Evolutionary conservation across 495 filamentous ascomycete genomes (phyloP).

Genomic region (Penicillium cosmopolitanum): DNA sequence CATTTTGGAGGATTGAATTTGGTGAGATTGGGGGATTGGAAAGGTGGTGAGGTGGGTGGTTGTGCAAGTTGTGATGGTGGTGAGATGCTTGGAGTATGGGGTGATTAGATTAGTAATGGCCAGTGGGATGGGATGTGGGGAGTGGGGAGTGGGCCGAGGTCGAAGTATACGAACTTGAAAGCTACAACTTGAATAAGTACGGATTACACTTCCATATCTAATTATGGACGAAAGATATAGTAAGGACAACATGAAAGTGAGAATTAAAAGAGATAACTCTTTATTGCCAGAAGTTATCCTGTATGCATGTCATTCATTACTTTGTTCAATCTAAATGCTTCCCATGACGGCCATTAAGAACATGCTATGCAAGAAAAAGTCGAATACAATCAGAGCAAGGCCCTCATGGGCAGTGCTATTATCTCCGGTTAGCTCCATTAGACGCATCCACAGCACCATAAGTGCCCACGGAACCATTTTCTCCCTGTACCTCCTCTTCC

Average conservation of each 20-base stretch:
- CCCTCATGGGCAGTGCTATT: not conserved
- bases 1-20: conserved; percentile 13
- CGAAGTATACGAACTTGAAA: conserved; percentile 11
- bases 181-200: not conserved
- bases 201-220: no score
- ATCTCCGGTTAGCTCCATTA: not conserved
- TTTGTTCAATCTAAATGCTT: not conserved
- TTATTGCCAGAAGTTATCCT: not conserved
- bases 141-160: conserved; percentile 10
- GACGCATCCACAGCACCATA: conserved; percentile 15
- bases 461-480: not conserved
- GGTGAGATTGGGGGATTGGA: not conserved
- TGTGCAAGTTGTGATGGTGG: not conserved
- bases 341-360: conserved; percentile 26
- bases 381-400: no score
- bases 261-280: not conserved
- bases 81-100: not conserved
- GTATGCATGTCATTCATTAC: not conserved
- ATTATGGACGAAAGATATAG: no score
- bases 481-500: not conserved
- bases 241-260: no score
- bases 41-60: not conserved
- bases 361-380: not conserved
- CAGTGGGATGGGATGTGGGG: not conserved
- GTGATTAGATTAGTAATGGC: conserved; percentile 11